Evolutionary conservation across 2,329 filamentous ascomycete species (phyloP).

Genomic region (Neospermospora avenae): DNA sequence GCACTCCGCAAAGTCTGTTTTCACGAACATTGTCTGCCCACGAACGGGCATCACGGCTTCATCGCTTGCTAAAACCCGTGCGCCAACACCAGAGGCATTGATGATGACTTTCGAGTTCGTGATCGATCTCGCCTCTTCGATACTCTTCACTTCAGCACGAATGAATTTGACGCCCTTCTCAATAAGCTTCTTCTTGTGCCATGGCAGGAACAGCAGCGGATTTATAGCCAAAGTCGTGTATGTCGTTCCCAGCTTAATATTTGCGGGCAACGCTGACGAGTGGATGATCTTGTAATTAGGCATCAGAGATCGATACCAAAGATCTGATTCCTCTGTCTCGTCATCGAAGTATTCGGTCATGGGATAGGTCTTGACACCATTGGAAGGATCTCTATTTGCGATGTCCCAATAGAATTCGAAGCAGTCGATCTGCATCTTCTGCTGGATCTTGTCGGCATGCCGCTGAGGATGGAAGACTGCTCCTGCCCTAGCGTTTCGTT

Average conservation of each 20-base stretch:
- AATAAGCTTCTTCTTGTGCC: slow-evolving; percentile 20
- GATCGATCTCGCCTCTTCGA: slow-evolving; percentile 17
- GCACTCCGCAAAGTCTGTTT: slow-evolving; percentile 19
- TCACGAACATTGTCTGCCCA: slow-evolving; percentile 31
- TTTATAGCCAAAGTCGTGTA: slow-evolving; percentile 29
- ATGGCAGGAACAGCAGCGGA: slow-evolving; percentile 23
- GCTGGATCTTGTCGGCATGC: slow-evolving; percentile 9
- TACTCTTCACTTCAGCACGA: slow-evolving; percentile 15
- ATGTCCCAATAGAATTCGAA: slow-evolving; percentile 26
- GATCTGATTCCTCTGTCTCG: slow-evolving; percentile 10
- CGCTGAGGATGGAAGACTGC: slow-evolving; percentile 30
- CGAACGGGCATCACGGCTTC: slow-evolving; percentile 21
- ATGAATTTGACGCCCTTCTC: slow-evolving; percentile 25
- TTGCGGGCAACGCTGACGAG: slow-evolving; percentile 14
- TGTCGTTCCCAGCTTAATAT: slow-evolving; percentile 21
- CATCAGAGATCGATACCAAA: slow-evolving; percentile 27
- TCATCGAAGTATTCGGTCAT: slow-evolving; percentile 30
- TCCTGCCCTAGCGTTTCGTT: slow-evolving; percentile 23
- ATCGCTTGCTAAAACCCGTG: slow-evolving; percentile 21
- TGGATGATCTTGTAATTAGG: slow-evolving; percentile 21
- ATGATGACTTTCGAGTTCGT: slow-evolving; percentile 21
- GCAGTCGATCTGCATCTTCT: slow-evolving; percentile 25
- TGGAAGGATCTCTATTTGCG: slow-evolving; percentile 19
- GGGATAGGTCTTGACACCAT: slow-evolving; percentile 25
- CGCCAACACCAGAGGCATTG: slow-evolving; percentile 28